Conservation (phyloP, 2,329 filamentous ascomycete species). For the Ascochyta lentis region DNA sequence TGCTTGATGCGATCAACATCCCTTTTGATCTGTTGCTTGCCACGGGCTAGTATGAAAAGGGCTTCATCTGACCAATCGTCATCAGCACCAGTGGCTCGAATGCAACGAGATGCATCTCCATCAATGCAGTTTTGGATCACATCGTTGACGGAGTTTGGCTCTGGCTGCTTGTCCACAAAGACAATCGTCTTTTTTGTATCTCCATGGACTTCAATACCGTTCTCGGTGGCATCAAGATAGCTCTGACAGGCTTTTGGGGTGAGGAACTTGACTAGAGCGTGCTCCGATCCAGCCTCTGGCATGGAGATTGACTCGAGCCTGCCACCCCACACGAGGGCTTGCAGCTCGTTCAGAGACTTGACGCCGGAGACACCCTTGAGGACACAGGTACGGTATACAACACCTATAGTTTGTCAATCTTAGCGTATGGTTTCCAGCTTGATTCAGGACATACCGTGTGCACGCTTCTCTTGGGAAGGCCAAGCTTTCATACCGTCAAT, state of each 20-base stretch:
- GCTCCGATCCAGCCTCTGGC: slow-evolving; percentile 29
- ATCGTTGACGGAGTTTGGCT: slow-evolving; percentile 47
- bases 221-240: slow-evolving; percentile 44
- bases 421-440: accelerated
- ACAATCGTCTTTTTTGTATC: slow-evolving; percentile 33
- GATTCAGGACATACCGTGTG: slow-evolving; percentile 29
- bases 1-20: slow-evolving; percentile 56
- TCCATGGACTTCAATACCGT: slow-evolving; percentile 39
- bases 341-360: slow-evolving; percentile 37
- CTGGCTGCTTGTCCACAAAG: slow-evolving; percentile 36
- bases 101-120: slow-evolving; percentile 53
- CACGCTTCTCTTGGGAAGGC: slow-evolving; percentile 41
- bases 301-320: slow-evolving; percentile 41
- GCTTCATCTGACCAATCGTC: slow-evolving; percentile 48
- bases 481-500: slow-evolving; percentile 28
- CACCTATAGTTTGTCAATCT: slow-evolving; percentile 25
- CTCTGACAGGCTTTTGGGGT: slow-evolving; percentile 40
- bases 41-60: slow-evolving; percentile 49
- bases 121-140: slow-evolving; percentile 51
- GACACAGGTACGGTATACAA: slow-evolving; percentile 33
- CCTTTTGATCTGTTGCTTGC: slow-evolving; percentile 42
- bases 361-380: slow-evolving; percentile 34
- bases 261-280: slow-evolving; percentile 44
- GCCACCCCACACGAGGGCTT: slow-evolving; percentile 49
- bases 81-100: slow-evolving; percentile 53